Evolutionary conservation across 2,329 filamentous ascomycete genomes (phyloP).

Genomic region (Oidium heveae): DNA sequence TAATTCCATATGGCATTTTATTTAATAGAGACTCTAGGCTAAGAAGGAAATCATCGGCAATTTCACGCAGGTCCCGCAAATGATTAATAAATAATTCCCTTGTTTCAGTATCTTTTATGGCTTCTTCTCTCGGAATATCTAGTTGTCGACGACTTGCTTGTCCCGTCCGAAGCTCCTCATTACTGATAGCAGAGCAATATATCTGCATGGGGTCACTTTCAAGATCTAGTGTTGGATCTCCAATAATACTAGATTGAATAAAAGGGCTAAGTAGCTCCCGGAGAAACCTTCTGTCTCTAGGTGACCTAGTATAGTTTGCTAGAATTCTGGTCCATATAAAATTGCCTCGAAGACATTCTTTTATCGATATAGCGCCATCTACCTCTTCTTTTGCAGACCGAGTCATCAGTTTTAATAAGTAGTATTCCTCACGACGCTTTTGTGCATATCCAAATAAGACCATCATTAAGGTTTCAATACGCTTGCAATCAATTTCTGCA

Average conservation of each 20-base stretch:
- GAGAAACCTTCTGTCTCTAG: slow-evolving; percentile 76
- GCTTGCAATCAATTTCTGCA: slow-evolving; percentile 75
- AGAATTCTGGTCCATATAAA: slow-evolving; percentile 86
- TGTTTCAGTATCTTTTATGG: slow-evolving; percentile 89
- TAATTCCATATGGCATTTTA: slow-evolving; percentile 77
- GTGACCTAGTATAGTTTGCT: slow-evolving; percentile 67
- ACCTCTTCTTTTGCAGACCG: slow-evolving; percentile 70
- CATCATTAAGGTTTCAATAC: slow-evolving; percentile 85
- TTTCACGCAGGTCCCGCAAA: slow-evolving; percentile 76
- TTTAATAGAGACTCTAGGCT: slow-evolving; percentile 61
- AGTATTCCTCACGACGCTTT: slow-evolving; percentile 91
- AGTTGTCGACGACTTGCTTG: slow-evolving; percentile 55
- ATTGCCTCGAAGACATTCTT: slow-evolving; percentile 72
- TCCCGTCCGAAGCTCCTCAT: slow-evolving; percentile 85
- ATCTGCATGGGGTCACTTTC: slow-evolving; percentile 97
- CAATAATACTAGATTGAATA: slow-evolving; percentile 77
- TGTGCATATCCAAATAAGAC: slow-evolving; percentile 91
- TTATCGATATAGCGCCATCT: slow-evolving; percentile 42
- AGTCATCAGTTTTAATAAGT: slow-evolving; percentile 68
- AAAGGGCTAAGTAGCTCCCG: slow-evolving; percentile 65
- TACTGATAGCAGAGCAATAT: slow-evolving; percentile 84
- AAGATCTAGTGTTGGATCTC: slow-evolving; percentile 70
- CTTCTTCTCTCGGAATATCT: slow-evolving; percentile 71
- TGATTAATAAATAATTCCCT: slow-evolving; percentile 83
- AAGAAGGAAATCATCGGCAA: slow-evolving; percentile 72